Evolutionary conservation across 805 yeast species (phyloP).

Genomic region (Myxozyma nipponensis): DNA sequence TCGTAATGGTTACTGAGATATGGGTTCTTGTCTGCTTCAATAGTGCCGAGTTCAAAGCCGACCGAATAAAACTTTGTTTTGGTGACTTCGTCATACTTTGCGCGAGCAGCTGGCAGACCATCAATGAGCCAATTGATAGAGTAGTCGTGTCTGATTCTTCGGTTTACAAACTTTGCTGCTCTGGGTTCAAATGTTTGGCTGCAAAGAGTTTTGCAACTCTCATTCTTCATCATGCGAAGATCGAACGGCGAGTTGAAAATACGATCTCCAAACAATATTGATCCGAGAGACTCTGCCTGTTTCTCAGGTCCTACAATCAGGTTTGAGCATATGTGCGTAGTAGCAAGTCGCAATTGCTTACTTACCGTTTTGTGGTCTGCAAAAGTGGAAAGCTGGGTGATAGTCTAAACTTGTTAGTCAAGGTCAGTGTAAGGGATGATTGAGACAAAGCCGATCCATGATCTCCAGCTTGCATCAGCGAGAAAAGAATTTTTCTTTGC

Average conservation of each 20-base stretch:
- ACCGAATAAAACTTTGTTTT: constrained; percentile 63
- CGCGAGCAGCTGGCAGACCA: constrained; percentile 88
- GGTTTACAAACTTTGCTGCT: constrained; percentile 72
- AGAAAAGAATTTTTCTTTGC: too few species aligned
- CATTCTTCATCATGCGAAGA: constrained; percentile 69
- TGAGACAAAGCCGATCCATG: too few species aligned
- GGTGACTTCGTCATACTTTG: constrained; percentile 51
- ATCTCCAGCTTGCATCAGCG: background rate
- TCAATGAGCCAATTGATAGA: constrained; percentile 90
- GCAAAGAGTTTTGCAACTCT: constrained; percentile 68
- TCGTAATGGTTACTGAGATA: constrained; percentile 78
- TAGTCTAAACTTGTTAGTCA: constrained; percentile 49
- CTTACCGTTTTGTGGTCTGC: constrained; percentile 64
- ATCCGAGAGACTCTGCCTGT: constrained; percentile 87
- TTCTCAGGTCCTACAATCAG: constrained; percentile 37
- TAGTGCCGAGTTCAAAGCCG: constrained; percentile 75
- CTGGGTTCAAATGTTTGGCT: constrained; percentile 51
- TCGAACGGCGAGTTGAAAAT: constrained; percentile 89
- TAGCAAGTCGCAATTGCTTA: background rate
- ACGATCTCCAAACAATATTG: constrained; percentile 92
- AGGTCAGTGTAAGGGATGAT: too few species aligned
- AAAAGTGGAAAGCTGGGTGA: constrained; percentile 76
- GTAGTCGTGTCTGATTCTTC: constrained; percentile 77
- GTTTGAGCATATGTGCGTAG: background rate
- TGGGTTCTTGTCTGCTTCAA: constrained; percentile 54